phyloP scores from a whole-genome alignment of 495 filamentous ascomycete genomes.

The Evernia prunastri region DNA sequence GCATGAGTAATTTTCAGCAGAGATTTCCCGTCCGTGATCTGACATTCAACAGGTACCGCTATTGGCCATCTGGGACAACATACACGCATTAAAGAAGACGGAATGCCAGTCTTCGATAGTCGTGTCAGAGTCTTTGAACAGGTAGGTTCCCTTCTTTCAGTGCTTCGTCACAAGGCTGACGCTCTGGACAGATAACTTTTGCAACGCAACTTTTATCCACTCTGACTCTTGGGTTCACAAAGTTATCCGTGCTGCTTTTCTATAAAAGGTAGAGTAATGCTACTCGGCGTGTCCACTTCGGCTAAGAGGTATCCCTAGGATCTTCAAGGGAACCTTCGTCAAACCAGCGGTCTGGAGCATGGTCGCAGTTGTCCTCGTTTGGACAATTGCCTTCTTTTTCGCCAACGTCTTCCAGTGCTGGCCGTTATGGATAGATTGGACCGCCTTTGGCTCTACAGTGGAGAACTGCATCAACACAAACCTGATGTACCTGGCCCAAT shows the following conservation, averaged over 20 bases:
- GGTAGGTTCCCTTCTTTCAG: background rate
- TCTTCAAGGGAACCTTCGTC: background rate
- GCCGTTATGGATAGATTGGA: constrained; percentile 4
- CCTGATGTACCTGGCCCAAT: constrained; percentile 4
- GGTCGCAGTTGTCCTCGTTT: background rate
- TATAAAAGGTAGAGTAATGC: background rate
- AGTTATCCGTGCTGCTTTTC: constrained; percentile 9
- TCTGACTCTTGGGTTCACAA: constrained; percentile 5
- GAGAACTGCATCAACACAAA: background rate
- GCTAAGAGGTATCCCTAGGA: background rate
- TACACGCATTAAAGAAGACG: background rate
- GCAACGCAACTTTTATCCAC: constrained; percentile 4
- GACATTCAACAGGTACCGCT: background rate
- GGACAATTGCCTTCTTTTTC: constrained; percentile 1
- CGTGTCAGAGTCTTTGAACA: background rate
- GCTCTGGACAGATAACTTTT: background rate
- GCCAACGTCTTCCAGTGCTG: constrained; percentile 8
- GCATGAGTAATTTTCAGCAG: background rate
- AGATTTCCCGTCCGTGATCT: background rate
- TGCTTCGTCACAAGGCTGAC: background rate
- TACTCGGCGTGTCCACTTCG: background rate
- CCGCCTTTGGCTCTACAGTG: background rate
- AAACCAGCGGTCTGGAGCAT: background rate
- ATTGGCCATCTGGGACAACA: constrained; percentile 8
- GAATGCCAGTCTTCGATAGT: background rate